Conservation (phyloP, 331 rosid genomes). For the Rhamnella rubrinervis region DNA sequence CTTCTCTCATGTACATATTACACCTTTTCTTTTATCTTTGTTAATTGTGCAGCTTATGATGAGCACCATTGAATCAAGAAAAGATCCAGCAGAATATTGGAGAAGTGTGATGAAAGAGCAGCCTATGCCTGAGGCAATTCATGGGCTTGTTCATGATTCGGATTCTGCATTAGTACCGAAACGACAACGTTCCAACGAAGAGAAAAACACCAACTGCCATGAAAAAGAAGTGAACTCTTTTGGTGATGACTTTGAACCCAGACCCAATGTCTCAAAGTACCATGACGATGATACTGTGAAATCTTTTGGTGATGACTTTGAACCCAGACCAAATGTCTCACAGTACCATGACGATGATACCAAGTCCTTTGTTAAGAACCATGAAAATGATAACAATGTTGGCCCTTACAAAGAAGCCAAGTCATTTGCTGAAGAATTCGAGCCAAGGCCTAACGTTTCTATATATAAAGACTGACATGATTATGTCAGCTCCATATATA, state of each 20-base stretch:
- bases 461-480: not conserved
- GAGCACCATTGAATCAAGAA: not conserved
- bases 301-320: slow-evolving; percentile 3
- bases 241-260: slow-evolving; percentile 1
- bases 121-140: slow-evolving; percentile 9
- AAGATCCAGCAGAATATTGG: not conserved
- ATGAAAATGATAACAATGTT: not conserved
- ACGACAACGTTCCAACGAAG: not conserved
- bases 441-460: not conserved
- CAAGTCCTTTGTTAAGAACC: no score
- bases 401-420: not conserved
- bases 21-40: not conserved
- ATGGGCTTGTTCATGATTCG: not conserved
- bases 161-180: not conserved
- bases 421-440: not conserved
- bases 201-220: not conserved
- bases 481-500: not conserved
- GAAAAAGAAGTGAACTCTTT: not conserved
- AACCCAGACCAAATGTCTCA: not conserved
- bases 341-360: not conserved
- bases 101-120: slow-evolving; percentile 4
- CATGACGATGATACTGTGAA: not conserved
- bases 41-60: not conserved
- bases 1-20: not conserved
- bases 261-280: not conserved